A percentile compares a stretch with the other conserved stretches of the same genome.
phyloP scores from a whole-genome alignment of 2,329 filamentous ascomycete species.

The Cladosporium oxysporum region DNA sequence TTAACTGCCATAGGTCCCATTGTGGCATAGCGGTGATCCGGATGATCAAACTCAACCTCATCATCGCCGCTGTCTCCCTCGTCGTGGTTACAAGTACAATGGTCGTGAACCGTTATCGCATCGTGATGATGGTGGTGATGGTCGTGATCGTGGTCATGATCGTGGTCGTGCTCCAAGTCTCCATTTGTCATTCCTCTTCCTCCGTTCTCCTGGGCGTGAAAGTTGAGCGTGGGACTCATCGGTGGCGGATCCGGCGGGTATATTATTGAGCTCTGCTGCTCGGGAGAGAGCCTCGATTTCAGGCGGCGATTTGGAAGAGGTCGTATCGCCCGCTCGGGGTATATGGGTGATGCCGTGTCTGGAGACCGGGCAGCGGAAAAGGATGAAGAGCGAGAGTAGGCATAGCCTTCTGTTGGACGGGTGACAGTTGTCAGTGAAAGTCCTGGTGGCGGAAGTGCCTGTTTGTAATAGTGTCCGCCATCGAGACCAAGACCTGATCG shows the following conservation, averaged over 20 bases:
- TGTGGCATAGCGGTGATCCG: slow-evolving; percentile 42
- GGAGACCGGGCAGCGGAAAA: slow-evolving; percentile 34
- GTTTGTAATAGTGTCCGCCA: background rate
- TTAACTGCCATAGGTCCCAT: slow-evolving; percentile 36
- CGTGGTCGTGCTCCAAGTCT: slow-evolving; percentile 25
- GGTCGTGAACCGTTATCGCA: slow-evolving; percentile 34
- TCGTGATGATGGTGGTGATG: slow-evolving; percentile 56
- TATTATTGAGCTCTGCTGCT: slow-evolving; percentile 77
- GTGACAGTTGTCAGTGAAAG: slow-evolving; percentile 20
- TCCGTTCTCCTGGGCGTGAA: slow-evolving; percentile 27
- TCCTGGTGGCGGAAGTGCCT: background rate
- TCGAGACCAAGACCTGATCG: background rate
- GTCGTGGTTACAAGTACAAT: slow-evolving; percentile 50
- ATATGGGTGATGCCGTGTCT: slow-evolving; percentile 78
- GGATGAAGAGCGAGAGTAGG: slow-evolving; percentile 31
- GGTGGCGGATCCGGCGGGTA: slow-evolving; percentile 77
- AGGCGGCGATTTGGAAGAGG: slow-evolving; percentile 87
- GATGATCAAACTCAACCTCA: slow-evolving; percentile 45
- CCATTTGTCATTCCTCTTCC: slow-evolving; percentile 30
- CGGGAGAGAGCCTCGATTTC: slow-evolving; percentile 81
- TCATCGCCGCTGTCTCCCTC: slow-evolving; percentile 65
- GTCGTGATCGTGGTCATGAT: slow-evolving; percentile 40
- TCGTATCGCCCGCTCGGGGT: slow-evolving; percentile 87
- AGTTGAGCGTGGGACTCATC: slow-evolving; percentile 51
- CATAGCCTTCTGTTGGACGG: slow-evolving; percentile 23